A percentile compares a stretch with the other conserved stretches of the same genome.
Evolutionary conservation across 768 basidiomycete genomes (phyloP).

Genomic region (Suillus brevipes): DNA sequence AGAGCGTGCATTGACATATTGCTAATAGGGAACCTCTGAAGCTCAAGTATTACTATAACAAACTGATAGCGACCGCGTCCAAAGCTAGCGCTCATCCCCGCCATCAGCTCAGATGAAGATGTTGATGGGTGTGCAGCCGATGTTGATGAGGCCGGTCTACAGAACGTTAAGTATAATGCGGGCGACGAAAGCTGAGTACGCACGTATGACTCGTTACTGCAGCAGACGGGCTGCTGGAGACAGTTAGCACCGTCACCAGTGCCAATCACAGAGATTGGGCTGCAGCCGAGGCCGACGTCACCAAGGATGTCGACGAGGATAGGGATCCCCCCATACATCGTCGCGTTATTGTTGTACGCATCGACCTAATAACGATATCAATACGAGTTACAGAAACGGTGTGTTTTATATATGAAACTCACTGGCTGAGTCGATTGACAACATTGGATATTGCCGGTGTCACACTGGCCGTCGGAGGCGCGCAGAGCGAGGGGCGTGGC

Average conservation of each 20-base stretch:
- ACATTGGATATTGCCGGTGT: slow-evolving; percentile 22
- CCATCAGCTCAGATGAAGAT: background rate
- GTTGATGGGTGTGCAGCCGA: slow-evolving; percentile 12
- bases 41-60: background rate
- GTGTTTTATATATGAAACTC: slow-evolving; percentile 5
- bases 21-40: background rate
- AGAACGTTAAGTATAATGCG: background rate
- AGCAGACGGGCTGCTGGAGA: slow-evolving; percentile 29
- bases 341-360: slow-evolving; percentile 4
- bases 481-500: slow-evolving; percentile 20
- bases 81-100: background rate
- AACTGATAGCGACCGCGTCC: background rate
- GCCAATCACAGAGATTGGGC: slow-evolving; percentile 22
- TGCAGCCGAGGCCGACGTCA: slow-evolving; percentile 25
- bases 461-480: slow-evolving; percentile 9
- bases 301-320: slow-evolving; percentile 20
- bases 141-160: slow-evolving; percentile 11
- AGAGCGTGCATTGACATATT: slow-evolving; percentile 3
- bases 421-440: slow-evolving; percentile 24
- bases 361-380: slow-evolving; percentile 14
- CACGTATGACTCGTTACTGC: slow-evolving; percentile 20
- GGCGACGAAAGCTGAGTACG: slow-evolving; percentile 7
- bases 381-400: background rate
- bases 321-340: slow-evolving; percentile 9
- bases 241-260: slow-evolving; percentile 21